Evolutionary conservation across 169 alveolate species (phyloP).

Genomic region (Amoebophrya sp.): DNA sequence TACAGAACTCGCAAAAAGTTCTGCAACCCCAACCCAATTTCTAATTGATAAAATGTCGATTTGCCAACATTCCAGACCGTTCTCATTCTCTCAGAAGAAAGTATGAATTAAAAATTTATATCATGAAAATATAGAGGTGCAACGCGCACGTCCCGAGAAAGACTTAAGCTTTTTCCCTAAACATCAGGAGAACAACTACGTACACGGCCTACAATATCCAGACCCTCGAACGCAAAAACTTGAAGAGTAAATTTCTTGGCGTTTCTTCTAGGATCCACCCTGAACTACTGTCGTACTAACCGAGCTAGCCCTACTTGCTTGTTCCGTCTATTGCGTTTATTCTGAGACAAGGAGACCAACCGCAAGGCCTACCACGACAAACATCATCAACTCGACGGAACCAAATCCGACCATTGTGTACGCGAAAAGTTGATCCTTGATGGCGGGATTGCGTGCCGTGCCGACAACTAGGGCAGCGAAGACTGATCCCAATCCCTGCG

Average conservation of each 20-base stretch:
- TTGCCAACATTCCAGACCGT: background rate
- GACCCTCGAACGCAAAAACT: too few species aligned
- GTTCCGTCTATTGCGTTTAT: background rate
- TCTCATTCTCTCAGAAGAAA: background rate
- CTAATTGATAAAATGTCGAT: background rate
- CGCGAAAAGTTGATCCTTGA: background rate
- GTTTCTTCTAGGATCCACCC: too few species aligned
- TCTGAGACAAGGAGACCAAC: background rate
- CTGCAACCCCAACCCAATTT: too few species aligned
- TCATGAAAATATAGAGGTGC: too few species aligned
- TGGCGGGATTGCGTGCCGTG: background rate
- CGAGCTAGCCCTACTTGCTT: too few species aligned
- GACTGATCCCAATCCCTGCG: background rate
- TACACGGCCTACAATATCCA: background rate
- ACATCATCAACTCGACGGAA: conserved; percentile 19
- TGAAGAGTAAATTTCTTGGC: too few species aligned
- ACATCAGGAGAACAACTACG: background rate
- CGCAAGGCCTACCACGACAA: conserved; percentile 4
- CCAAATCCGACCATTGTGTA: background rate
- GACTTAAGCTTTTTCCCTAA: background rate
- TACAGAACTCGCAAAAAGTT: too few species aligned
- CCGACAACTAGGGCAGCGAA: background rate
- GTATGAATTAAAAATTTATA: background rate
- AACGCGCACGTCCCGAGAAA: background rate
- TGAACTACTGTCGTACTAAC: too few species aligned